These are phyloP conservation scores for Pseudofabraea citricarpa DNA, from an alignment of 2,329 filamentous ascomycete species.

Conservation along the genomic window DNA sequence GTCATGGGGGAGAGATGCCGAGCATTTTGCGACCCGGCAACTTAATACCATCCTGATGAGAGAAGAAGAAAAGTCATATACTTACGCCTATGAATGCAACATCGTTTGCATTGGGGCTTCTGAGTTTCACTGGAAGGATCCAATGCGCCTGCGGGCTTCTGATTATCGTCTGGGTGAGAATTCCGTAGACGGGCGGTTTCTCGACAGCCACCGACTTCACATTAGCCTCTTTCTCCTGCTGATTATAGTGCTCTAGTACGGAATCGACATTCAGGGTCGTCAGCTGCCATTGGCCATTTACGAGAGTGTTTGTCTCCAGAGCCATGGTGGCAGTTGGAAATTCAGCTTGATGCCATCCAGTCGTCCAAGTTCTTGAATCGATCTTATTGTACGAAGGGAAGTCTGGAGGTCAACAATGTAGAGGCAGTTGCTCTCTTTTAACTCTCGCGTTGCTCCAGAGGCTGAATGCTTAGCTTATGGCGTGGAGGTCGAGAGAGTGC, in stretches of 20 bases:
- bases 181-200: conserved; percentile 53
- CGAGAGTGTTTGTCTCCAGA: conserved; percentile 24
- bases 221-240: conserved; percentile 27
- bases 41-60: background rate
- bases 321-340: conserved; percentile 15
- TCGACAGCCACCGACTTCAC: conserved; percentile 23
- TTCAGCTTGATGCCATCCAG: background rate
- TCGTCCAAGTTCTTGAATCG: background rate
- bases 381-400: no score
- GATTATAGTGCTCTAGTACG: conserved; percentile 32
- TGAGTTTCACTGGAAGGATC: conserved; percentile 75
- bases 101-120: conserved; percentile 68
- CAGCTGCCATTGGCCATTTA: conserved; percentile 30
- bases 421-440: no score
- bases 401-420: no score
- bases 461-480: no score
- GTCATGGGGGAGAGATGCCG: no score
- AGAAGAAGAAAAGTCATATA: conserved; percentile 18
- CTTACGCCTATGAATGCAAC: conserved; percentile 79
- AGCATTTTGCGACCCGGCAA: no score
- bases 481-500: no score
- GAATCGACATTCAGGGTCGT: conserved; percentile 34
- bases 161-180: conserved; percentile 75
- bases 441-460: no score
- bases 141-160: conserved; percentile 70